Conservation (phyloP, 2,329 filamentous ascomycete genomes). For the Arthroderma sp. region DNA sequence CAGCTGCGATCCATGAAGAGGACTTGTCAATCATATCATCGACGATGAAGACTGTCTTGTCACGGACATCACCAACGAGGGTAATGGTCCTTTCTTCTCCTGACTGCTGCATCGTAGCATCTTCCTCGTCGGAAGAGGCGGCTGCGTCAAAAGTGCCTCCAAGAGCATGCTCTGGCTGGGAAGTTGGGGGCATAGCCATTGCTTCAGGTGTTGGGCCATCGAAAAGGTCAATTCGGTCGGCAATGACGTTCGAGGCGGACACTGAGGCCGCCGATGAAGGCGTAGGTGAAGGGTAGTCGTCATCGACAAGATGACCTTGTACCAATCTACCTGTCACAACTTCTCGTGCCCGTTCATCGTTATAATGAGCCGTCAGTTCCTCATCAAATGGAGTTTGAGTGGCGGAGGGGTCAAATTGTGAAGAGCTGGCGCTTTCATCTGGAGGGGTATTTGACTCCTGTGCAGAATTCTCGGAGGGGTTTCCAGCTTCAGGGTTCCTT, state of each 20-base stretch:
- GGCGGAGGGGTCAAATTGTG: not conserved
- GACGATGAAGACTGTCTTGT: slow-evolving; percentile 81
- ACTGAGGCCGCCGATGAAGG: slow-evolving; percentile 42
- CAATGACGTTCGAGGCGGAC: slow-evolving; percentile 41
- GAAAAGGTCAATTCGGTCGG: slow-evolving; percentile 38
- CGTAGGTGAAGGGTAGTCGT: slow-evolving; percentile 72
- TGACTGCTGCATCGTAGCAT: slow-evolving; percentile 46
- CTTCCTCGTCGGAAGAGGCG: slow-evolving; percentile 88
- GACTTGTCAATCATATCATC: slow-evolving; percentile 99
- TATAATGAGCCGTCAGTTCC: slow-evolving; percentile 41
- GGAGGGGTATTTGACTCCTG: slow-evolving; percentile 2
- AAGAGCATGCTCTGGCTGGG: slow-evolving; percentile 57
- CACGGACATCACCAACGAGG: slow-evolving; percentile 84
- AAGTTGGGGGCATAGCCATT: slow-evolving; percentile 73
- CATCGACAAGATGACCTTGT: slow-evolving; percentile 89
- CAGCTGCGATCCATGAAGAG: slow-evolving; percentile 91
- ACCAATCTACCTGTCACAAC: slow-evolving; percentile 84
- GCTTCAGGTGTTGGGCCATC: slow-evolving; percentile 52
- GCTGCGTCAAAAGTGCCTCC: slow-evolving; percentile 75
- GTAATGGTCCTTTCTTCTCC: slow-evolving; percentile 90
- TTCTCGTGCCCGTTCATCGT: slow-evolving; percentile 70
- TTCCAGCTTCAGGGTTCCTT: not conserved
- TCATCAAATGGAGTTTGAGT: slow-evolving; percentile 2
- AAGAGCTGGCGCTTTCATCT: not conserved
- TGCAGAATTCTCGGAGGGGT: not conserved